Conservation (phyloP, 441 rosid genomes). For the Eruca vesicaria region DNA sequence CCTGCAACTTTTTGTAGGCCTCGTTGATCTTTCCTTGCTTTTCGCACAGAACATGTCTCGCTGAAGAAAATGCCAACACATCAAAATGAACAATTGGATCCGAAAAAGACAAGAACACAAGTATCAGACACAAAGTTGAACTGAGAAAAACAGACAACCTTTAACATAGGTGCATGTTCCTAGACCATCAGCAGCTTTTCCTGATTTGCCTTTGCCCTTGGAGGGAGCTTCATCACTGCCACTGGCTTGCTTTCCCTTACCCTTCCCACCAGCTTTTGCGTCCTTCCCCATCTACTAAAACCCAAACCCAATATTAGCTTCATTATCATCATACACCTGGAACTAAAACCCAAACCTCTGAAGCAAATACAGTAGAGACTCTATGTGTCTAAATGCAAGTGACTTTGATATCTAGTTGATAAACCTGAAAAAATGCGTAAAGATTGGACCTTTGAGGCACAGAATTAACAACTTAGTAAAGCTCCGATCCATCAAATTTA, state of each 20-base stretch:
- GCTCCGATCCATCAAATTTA: conserved; percentile 10
- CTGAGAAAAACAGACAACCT: conserved; percentile 42
- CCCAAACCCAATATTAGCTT: neutral
- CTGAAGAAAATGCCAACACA: conserved; percentile 35
- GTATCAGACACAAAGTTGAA: neutral
- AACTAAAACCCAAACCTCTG: conserved; percentile 18
- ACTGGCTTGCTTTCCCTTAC: conserved; percentile 81
- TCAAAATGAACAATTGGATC: no score
- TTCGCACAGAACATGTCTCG: conserved; percentile 86
- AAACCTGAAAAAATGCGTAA: neutral
- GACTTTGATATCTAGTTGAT: conserved; percentile 3
- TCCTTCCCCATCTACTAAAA: conserved; percentile 73
- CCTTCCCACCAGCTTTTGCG: conserved; percentile 76
- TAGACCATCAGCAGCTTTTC: conserved; percentile 83
- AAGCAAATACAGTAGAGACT: neutral
- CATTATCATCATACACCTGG: neutral
- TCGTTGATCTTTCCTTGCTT: conserved; percentile 97
- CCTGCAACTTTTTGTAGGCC: no score
- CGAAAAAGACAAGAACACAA: neutral
- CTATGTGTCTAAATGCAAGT: neutral
- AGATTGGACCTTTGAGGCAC: neutral
- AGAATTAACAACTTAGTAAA: neutral
- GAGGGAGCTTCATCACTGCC: conserved; percentile 68
- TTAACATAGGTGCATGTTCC: conserved; percentile 97
- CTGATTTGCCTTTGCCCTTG: conserved; percentile 92